Base-by-base conservation (phyloP, 768 basidiomycete species). In the Boletus eberwhitei region DNA sequence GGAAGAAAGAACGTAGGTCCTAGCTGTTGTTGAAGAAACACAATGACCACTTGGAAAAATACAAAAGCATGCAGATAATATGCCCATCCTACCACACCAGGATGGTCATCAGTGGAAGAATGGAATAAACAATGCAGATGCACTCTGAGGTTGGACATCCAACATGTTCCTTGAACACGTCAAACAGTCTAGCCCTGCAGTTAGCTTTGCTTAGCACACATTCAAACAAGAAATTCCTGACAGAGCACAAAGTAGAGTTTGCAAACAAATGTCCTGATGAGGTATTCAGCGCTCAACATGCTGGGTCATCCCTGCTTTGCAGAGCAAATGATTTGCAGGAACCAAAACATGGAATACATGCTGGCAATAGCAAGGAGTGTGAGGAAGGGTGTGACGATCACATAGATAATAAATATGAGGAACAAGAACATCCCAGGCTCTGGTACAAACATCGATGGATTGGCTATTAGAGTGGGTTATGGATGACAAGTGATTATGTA, bases 1-100 rank as follows among this genome's bases (percentile, higher is more conserved):
- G 90, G 87, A 26, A 93, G 79, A 78, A 96, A 94, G 77, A 95
- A 95, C 0, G 85, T 76, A 0, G 93, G 87, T 3, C 90, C 90
- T 37, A 94, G 71, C 35, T 71, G 70, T 48, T 91, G 87, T 74
- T 97, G 93, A 7, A 90, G 75, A 26, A 86, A 64, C 19, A 94
- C 66, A 2, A 91, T 58, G 2, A 69, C 56, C 3, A 83, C 82
- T 66, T 94, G 91, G n/a, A 83, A 59, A 21, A 79, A 70, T 16
- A 92, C 81, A 64, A 88, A 80, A 5, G 72, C 60, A 3, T 82
- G 79, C 17, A 94, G 72, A 8, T 72, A 63, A 65, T 80, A 86
- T 11, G 84, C 75, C 88, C 89, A 91, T 37, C 71, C 88, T 90
- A 58, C 22, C 53, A 42, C 19, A 13, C 38, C 31, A 37, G 4